Conservation (phyloP, 768 basidiomycete genomes). For the Hortiboletus campestris region DNA sequence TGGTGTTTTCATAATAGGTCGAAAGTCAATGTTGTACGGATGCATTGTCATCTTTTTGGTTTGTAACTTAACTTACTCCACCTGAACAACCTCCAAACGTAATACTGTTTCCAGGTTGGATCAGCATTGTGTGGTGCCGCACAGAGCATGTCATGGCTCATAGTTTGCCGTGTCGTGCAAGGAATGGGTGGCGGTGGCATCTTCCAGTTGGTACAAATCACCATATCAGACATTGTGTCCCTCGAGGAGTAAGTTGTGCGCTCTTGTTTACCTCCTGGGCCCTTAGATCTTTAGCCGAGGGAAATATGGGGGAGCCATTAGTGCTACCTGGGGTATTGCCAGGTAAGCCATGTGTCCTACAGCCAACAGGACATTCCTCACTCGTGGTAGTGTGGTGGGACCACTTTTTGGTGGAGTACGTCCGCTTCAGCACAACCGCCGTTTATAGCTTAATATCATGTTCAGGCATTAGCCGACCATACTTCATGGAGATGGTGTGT, state of each 20-base stretch:
- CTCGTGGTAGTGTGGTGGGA: constrained; percentile 36
- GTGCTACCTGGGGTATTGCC: constrained; percentile 42
- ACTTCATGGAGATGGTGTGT: constrained; percentile 41
- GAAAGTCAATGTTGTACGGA: constrained; percentile 38
- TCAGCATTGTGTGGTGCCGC: constrained; percentile 45
- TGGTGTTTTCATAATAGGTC: constrained; percentile 25
- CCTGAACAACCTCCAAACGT: neutral
- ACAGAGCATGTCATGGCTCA: constrained; percentile 43
- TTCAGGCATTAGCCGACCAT: constrained; percentile 35
- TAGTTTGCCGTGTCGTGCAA: constrained; percentile 40
- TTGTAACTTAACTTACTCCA: constrained; percentile 4
- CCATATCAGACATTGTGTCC: constrained; percentile 39
- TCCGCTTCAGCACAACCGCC: neutral
- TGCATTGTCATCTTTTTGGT: constrained; percentile 39
- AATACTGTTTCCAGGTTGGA: constrained; percentile 25
- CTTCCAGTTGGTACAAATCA: constrained; percentile 36
- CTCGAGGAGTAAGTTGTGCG: constrained; percentile 29
- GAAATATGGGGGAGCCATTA: constrained; percentile 36
- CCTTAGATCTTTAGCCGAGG: constrained; percentile 32
- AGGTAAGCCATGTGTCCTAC: constrained; percentile 21
- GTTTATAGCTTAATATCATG: neutral
- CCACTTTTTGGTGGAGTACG: constrained; percentile 41
- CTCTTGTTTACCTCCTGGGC: neutral
- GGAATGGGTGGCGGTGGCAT: constrained; percentile 44
- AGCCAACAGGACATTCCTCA: neutral